Evolutionary conservation across 176 grass and related monocot species (phyloP), one percentile per base, ranked within the genome.

Genomic region (Eragrostis nindensis): DNA sequence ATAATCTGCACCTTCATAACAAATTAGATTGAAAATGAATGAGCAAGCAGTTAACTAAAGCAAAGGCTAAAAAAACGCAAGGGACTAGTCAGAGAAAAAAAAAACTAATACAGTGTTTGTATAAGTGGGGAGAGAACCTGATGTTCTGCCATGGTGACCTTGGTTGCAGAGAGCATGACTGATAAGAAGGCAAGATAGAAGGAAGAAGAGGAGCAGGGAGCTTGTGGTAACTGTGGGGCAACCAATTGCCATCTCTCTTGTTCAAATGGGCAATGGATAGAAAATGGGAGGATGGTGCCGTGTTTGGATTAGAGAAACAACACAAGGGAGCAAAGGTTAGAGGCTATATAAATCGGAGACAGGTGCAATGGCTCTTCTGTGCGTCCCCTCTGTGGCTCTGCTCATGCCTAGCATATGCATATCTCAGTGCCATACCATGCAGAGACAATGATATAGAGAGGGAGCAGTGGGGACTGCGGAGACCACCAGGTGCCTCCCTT

Each of bases 141-240:
- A 68, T 65, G 73, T 73, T 69, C 83, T 86, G 49, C 67, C 73
- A 64, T 79, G 62, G 73, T 70, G 67, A 29, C 74, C 87, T 55
- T 80, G 93, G 56, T 77, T 80, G 82, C 84, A 90, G 7, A 83
- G 69, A 83, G 59, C 84, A 47, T 86, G 79, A 21, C 87, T 25
- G 71, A 83, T 68, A 12, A 95, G 87, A 66, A 90, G 74, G 78
- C 62, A 88, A 66, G 65, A 86, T 62, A 92, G 62, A 79, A 92
- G 57, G 84, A 92, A 83, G 87, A 95, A 80, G 87, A 92, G 74
- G 71, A 85, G 61, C 62, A 77, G 71, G 62, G 83, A 78, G 78
- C 73, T 62, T 73, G 78, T 66, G 70, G 55, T 63, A 29, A 75
- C 73, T 80, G 81, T 74, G 76, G 78, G 80, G 74, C 25, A 80